Percentiles rank a stretch among this genome's conserved stretches.
phyloP scores from a whole-genome alignment of 2,329 filamentous ascomycete genomes.

The Fusarium sororula region DNA sequence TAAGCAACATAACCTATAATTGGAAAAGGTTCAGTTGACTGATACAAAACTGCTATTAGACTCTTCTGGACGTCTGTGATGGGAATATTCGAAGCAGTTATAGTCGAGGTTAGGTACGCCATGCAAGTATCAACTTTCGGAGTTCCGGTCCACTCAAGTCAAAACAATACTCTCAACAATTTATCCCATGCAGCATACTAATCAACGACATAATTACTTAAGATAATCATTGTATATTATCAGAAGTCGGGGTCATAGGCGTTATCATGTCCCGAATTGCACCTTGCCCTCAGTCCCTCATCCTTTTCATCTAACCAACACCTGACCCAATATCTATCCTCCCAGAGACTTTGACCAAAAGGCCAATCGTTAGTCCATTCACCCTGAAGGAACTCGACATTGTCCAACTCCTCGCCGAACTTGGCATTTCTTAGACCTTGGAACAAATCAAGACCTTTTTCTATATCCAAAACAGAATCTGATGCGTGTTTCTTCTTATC shows the following conservation, averaged over 20 bases:
- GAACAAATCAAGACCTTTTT: background rate
- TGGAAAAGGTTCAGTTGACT: rapidly evolving
- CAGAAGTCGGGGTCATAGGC: background rate
- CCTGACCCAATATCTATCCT: no score
- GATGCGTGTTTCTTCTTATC: rapidly evolving
- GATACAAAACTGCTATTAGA: no score
- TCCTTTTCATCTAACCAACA: no score
- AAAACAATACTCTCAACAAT: background rate
- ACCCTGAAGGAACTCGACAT: background rate
- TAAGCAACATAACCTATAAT: rapidly evolving
- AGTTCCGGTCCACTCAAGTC: background rate
- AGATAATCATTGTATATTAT: background rate
- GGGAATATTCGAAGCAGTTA: no score
- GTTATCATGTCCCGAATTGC: background rate
- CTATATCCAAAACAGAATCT: background rate
- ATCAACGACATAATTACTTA: background rate
- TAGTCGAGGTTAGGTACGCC: no score
- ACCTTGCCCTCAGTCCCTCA: background rate
- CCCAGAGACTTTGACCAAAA: no score
- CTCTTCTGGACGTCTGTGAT: no score
- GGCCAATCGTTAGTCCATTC: background rate
- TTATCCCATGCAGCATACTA: background rate
- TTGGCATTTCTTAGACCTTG: background rate
- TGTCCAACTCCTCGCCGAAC: background rate
- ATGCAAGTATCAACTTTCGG: background rate